Percentiles rank a stretch among this genome's conserved stretches.
These are phyloP conservation scores for Wickerhamomyces bovis DNA, from an alignment of 805 yeast species.

Conservation along the genomic window DNA sequence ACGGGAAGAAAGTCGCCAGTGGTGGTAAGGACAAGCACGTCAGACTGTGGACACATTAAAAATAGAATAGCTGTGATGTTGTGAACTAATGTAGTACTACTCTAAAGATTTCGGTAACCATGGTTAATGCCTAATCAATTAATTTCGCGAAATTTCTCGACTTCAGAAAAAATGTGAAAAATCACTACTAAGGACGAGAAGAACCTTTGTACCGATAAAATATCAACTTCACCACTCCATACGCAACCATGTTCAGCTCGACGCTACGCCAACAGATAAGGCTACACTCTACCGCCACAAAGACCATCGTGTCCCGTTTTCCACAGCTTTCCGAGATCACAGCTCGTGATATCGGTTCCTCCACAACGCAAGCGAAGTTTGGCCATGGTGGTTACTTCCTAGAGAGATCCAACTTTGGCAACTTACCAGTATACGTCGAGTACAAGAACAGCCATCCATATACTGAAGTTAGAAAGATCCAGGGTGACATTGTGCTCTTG, in stretches of 20 bases:
- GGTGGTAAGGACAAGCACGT: conserved; percentile 97
- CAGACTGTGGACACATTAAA: conserved; percentile 81
- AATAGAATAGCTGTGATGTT: neutral
- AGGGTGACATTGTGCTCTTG: conserved; percentile 61
- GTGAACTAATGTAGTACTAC: no score
- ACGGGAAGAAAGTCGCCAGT: conserved; percentile 90
- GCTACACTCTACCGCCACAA: conserved; percentile 9
- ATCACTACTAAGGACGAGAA: neutral
- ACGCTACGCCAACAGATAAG: conserved; percentile 6
- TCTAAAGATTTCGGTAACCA: neutral
- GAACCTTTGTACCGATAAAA: no score
- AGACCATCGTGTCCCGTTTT: conserved; percentile 6
- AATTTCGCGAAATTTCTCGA: neutral
- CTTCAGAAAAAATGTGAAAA: neutral
- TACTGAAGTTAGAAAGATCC: conserved; percentile 68
- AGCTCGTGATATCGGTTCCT: conserved; percentile 24
- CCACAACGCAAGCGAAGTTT: conserved; percentile 15
- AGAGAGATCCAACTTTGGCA: conserved; percentile 52
- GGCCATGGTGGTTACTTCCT: conserved; percentile 29
- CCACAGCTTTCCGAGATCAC: conserved; percentile 28
- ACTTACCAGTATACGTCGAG: conserved; percentile 78
- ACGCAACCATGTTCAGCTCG: neutral
- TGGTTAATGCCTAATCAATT: neutral
- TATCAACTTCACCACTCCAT: neutral
- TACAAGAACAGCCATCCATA: conserved; percentile 53